Percentiles rank a stretch among this genome's conserved stretches.
Conservation (phyloP, 495 filamentous ascomycete species). For the Annulohypoxylon moriforme region DNA sequence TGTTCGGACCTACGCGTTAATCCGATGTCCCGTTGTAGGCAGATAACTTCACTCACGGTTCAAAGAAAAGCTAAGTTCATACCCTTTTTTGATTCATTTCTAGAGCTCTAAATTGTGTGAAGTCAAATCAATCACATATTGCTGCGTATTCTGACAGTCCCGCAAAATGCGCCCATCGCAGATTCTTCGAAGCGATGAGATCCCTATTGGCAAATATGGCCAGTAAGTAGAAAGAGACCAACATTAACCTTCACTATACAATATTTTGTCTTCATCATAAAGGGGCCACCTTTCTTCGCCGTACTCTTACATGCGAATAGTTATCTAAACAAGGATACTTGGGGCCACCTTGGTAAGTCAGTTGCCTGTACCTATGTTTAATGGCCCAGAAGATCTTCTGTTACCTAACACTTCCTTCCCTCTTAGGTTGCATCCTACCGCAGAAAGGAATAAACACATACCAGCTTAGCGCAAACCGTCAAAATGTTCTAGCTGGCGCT, state of each 20-base stretch:
- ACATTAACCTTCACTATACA: neutral
- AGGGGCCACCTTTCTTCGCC: neutral
- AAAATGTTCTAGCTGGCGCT: constrained; percentile 63
- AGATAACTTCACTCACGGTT: neutral
- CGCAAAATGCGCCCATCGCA: constrained; percentile 31
- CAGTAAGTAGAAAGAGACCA: constrained; percentile 23
- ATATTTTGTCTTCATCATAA: neutral
- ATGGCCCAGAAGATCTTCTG: neutral
- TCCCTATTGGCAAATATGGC: constrained; percentile 36
- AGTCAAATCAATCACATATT: neutral
- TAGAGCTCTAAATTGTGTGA: neutral
- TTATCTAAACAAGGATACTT: constrained; percentile 38
- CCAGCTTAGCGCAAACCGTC: constrained; percentile 61
- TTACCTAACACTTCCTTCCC: neutral
- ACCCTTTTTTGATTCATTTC: neutral
- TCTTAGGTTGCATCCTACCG: constrained; percentile 15
- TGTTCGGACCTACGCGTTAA: constrained; percentile 14
- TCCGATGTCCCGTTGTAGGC: constrained; percentile 5
- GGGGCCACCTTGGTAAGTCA: constrained; percentile 31
- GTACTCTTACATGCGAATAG: neutral
- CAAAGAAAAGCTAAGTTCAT: neutral
- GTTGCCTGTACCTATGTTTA: neutral
- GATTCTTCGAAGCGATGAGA: constrained; percentile 29
- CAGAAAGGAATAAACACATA: constrained; percentile 67
- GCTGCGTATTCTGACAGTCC: neutral